These are phyloP conservation scores for Kalmusia sp. DNA, from an alignment of 2,329 filamentous ascomycete genomes.

Conservation along the genomic window DNA sequence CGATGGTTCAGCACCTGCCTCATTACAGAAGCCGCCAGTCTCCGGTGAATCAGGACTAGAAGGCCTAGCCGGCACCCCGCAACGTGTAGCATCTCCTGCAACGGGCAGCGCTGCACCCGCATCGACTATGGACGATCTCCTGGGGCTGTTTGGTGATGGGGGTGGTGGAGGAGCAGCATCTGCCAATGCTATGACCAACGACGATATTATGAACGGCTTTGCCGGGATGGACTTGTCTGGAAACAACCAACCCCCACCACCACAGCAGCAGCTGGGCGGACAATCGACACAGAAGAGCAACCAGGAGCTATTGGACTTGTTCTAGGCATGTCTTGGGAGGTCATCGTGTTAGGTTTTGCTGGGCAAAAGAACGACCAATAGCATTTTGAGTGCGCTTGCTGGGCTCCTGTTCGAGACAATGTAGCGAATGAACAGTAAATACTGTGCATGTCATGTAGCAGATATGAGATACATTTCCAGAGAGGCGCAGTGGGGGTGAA, in stretches of 20 bases:
- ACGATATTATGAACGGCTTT: constrained; percentile 80
- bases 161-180: constrained; percentile 38
- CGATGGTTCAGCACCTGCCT: constrained; percentile 91
- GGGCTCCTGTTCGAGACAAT: constrained; percentile 21
- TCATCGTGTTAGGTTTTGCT: constrained; percentile 3
- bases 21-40: constrained; percentile 71
- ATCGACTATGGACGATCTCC: constrained; percentile 79
- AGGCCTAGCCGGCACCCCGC: constrained; percentile 69
- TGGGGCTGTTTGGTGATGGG: constrained; percentile 67
- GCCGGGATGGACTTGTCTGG: constrained; percentile 78
- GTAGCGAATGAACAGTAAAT: constrained; percentile 18
- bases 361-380: constrained; percentile 21
- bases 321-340: constrained; percentile 44
- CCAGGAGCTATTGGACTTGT: constrained; percentile 63
- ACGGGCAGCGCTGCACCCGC: constrained; percentile 50
- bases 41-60: constrained; percentile 59
- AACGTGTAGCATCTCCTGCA: constrained; percentile 70
- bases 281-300: constrained; percentile 63
- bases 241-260: constrained; percentile 68
- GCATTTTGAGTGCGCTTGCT: constrained; percentile 22
- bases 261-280: constrained; percentile 63
- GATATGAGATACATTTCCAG: no score
- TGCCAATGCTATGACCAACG: constrained; percentile 48
- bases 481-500: no score
- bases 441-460: not conserved